A percentile compares a stretch with the other conserved stretches of the same genome.
phyloP scores from a whole-genome alignment of 352 stramenopile species.

The Stephanocyclus meneghinianus region DNA sequence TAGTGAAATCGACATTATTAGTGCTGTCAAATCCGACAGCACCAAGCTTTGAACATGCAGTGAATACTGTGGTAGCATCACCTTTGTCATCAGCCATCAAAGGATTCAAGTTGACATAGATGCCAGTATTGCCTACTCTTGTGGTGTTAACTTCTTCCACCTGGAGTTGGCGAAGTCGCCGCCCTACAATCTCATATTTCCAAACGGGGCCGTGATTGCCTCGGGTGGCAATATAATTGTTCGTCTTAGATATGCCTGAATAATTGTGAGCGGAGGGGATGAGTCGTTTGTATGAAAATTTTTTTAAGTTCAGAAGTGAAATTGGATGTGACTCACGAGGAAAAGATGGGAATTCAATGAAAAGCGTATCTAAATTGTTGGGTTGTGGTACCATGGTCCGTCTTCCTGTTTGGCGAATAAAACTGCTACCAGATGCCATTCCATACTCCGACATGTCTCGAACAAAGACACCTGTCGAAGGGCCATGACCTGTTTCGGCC shows the following conservation, averaged over 20 bases:
- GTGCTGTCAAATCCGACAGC: neutral
- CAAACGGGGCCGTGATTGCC: conserved; percentile 15
- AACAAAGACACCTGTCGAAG: conserved; percentile 7
- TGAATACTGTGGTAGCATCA: neutral
- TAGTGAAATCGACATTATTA: neutral
- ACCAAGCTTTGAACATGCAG: conserved; percentile 6
- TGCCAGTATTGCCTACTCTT: neutral
- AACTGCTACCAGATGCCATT: neutral
- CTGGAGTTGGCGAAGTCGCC: no score
- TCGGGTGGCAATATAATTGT: neutral
- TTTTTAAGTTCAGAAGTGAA: neutral
- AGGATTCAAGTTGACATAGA: no score
- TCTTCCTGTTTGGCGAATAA: neutral
- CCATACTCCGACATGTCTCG: neutral
- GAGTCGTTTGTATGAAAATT: neutral
- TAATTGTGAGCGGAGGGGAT: neutral
- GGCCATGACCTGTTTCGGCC: neutral
- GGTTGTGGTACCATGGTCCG: conserved; percentile 1
- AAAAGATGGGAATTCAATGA: conserved; percentile 10
- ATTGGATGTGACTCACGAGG: neutral
- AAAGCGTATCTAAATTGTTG: conserved; percentile 10
- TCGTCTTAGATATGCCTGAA: neutral
- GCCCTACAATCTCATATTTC: neutral
- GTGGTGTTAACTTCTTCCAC: conserved; percentile 3
- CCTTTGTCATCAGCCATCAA: neutral